Base-by-base conservation (phyloP, 768 basidiomycete species). In the Mycena rebaudengoi region DNA sequence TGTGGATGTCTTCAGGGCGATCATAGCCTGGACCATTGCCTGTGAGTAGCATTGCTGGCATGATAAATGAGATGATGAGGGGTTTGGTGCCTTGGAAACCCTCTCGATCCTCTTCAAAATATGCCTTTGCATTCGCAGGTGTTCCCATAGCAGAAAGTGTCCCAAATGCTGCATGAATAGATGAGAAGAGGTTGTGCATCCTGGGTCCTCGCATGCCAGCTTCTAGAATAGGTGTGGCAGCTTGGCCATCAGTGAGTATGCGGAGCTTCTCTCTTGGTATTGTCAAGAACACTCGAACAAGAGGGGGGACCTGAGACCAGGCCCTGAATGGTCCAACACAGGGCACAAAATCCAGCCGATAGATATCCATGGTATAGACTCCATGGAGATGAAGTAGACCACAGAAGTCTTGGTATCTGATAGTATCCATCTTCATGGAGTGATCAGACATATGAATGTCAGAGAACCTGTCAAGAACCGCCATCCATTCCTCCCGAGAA, bases 321-420 rank as follows among this genome's bases (percentile, higher is more conserved):
- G 21, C 48, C 7, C 23, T 28, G 39, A 68, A 65, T 5, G 35
- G 45, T 16, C 74, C 68, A 61, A 72, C 64, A 21, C 63, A 64
- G 10, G 60, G 54, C 26, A 23, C 16, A 14, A 21, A 33, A 43
- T 58, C 59, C 41, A 61, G 66, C 16, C 52, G 52, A 39, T 54
- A 54, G 35, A 63, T 39, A 14, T 60, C 35, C 49, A 75, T 72
- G 7, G 74, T 72, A 49, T 74, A 67, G 0, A 82, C 57, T 25
- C 75, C 75, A 16, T 76, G 64, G 41, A 74, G 71, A 50, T 81
- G 71, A 2, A 81, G 67, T 8, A 80, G 76, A 33, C 70, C 70
- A 29, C 74, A 79, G 57, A 83, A 66, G 35, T 83, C 82, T 41
- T 83, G 78, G 46, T 76, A 79, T 48, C 75, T 73, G 56, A 76